Conservation (phyloP, 148 eudicot species). For the Drosera capensis region DNA sequence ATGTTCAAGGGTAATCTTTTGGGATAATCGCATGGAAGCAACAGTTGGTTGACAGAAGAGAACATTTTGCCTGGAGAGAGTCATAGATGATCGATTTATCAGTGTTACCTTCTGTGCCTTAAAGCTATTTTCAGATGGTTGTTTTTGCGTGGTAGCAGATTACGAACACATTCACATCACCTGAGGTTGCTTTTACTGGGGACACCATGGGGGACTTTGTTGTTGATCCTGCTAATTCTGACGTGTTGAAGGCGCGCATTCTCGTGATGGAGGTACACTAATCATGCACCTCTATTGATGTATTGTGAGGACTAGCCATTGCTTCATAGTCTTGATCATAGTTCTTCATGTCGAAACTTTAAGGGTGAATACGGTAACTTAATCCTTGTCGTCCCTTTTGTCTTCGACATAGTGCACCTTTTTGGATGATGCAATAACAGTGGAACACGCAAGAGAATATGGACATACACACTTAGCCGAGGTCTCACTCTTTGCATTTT, state of each 20-base stretch:
- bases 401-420: slow-evolving; percentile 49
- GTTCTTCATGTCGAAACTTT: no score
- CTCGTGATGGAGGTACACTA: slow-evolving; percentile 83
- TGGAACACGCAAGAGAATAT: slow-evolving; percentile 76
- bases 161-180: slow-evolving; percentile 39
- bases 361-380: neutral
- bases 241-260: slow-evolving; percentile 66
- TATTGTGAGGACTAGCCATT: no score
- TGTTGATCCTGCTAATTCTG: slow-evolving; percentile 36
- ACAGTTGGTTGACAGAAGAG: no score
- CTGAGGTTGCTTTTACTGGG: slow-evolving; percentile 94
- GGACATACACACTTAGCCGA: slow-evolving; percentile 87
- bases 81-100: neutral
- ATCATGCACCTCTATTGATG: neutral
- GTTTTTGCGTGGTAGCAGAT: slow-evolving; percentile 38
- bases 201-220: slow-evolving; percentile 84
- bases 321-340: no score
- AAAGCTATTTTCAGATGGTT: neutral
- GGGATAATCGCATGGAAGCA: no score
- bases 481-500: slow-evolving; percentile 24
- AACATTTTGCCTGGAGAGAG: no score
- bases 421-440: slow-evolving; percentile 38
- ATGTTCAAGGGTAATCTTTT: no score
- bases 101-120: neutral
- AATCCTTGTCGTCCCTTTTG: neutral